These are phyloP conservation scores for Globisporangium iwayamae DNA, from an alignment of 352 stramenopile species.

Conservation along the genomic window DNA sequence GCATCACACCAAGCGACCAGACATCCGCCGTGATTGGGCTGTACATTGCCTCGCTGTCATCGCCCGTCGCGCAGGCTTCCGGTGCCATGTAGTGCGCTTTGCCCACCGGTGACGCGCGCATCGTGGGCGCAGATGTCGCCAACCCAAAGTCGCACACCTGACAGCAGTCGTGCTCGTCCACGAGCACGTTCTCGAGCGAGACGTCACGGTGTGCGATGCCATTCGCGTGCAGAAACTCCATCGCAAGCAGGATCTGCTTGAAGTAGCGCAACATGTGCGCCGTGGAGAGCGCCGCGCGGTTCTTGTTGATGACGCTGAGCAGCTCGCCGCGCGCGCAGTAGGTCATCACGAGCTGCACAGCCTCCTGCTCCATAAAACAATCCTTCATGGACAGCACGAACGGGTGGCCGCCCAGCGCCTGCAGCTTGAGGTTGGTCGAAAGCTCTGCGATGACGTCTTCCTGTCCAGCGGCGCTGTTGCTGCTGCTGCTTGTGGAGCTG, in stretches of 20 bases:
- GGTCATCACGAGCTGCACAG: slow-evolving; percentile 65
- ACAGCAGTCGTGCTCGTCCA: slow-evolving; percentile 60
- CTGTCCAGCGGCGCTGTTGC: slow-evolving; percentile 31
- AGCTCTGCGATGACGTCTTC: slow-evolving; percentile 74
- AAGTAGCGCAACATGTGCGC: slow-evolving; percentile 53
- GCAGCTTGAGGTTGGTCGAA: slow-evolving; percentile 61
- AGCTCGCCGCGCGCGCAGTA: slow-evolving; percentile 70
- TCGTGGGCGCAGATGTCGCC: slow-evolving; percentile 27
- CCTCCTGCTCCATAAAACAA: slow-evolving; percentile 58
- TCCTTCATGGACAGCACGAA: slow-evolving; percentile 67
- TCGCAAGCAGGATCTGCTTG: slow-evolving; percentile 51
- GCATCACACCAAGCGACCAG: slow-evolving; percentile 80
- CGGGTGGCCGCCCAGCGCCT: slow-evolving; percentile 54
- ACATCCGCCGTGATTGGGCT: slow-evolving; percentile 64
- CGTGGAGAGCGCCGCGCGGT: slow-evolving; percentile 26
- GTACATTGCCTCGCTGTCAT: slow-evolving; percentile 28
- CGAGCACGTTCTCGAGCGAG: slow-evolving; percentile 80
- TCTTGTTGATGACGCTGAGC: slow-evolving; percentile 63
- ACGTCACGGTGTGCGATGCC: slow-evolving; percentile 80
- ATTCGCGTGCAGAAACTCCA: slow-evolving; percentile 70
- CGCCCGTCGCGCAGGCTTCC: slow-evolving; percentile 41
- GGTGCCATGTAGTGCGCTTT: slow-evolving; percentile 83
- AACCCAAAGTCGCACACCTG: slow-evolving; percentile 84
- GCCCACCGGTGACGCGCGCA: slow-evolving; percentile 47
- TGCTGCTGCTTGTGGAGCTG: slow-evolving; percentile 22